phyloP scores from a whole-genome alignment of 345 rosid species.

The Balakata baccata region DNA sequence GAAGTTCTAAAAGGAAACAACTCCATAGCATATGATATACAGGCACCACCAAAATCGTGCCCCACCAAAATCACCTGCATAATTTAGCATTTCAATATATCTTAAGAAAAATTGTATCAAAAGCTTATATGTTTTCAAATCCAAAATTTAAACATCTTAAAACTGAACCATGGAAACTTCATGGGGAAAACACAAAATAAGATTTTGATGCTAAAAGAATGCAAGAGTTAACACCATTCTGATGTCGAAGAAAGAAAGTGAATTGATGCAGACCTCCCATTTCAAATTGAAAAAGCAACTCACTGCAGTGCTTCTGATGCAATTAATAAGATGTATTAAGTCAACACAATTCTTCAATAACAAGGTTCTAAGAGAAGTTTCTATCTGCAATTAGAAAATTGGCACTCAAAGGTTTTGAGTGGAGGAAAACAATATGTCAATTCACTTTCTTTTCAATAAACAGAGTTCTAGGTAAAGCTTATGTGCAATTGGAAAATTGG shows the following conservation, averaged over 20 bases:
- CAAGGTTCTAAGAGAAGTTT: slow-evolving; percentile 1
- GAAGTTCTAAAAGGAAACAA: slow-evolving; percentile 65
- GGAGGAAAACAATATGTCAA: neutral
- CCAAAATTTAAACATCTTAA: slow-evolving; percentile 2
- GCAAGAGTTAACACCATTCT: neutral
- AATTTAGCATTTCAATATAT: neutral
- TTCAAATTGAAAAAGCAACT: neutral
- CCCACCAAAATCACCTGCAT: slow-evolving; percentile 89
- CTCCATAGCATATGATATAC: slow-evolving; percentile 84
- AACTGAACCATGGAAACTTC: neutral
- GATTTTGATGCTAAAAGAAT: neutral
- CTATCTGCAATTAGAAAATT: neutral
- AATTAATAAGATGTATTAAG: neutral
- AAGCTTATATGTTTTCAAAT: neutral
- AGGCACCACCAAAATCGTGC: slow-evolving; percentile 94
- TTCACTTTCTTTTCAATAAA: no score
- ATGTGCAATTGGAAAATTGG: neutral
- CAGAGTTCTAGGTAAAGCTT: no score
- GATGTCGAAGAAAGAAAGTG: neutral
- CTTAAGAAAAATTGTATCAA: neutral
- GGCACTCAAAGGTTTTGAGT: neutral
- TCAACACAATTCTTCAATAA: neutral
- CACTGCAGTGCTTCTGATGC: neutral
- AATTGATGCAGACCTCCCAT: neutral
- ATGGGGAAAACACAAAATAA: neutral